Percentiles rank a stretch among this genome's conserved stretches.
Evolutionary conservation across 768 basidiomycete genomes (phyloP).

Genomic region (Mycena vulgaris): DNA sequence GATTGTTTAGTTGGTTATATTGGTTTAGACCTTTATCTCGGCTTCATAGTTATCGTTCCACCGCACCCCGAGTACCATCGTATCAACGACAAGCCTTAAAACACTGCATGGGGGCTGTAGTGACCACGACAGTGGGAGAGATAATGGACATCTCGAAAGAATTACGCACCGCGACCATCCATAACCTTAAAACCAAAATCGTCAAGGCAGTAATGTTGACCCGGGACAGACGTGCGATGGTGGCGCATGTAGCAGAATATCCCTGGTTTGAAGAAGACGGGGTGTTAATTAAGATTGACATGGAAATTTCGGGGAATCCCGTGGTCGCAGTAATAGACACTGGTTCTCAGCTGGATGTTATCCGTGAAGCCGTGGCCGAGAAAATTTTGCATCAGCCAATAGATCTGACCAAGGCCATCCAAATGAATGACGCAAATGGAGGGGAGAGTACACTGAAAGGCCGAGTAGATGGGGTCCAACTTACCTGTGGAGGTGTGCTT

Average conservation of each 20-base stretch:
- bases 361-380: neutral
- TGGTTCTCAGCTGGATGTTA: neutral
- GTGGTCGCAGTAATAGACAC: neutral
- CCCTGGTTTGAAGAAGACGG: constrained; percentile 13
- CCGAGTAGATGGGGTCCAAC: too few species aligned
- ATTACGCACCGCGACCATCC: neutral
- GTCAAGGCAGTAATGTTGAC: constrained; percentile 10
- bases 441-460: too few species aligned
- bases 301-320: neutral
- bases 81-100: neutral
- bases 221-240: neutral
- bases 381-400: too few species aligned
- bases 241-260: constrained; percentile 2
- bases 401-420: too few species aligned
- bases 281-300: neutral
- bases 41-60: too few species aligned
- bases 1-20: too few species aligned
- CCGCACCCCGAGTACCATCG: too few species aligned
- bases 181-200: neutral
- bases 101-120: neutral
- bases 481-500: too few species aligned
- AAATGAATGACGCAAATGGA: too few species aligned
- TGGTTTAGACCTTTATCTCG: too few species aligned
- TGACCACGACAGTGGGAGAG: neutral
- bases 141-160: neutral